Evolutionary conservation across 192 early-diverging fungal species (phyloP).

Genomic region (Coemansia sp.): DNA sequence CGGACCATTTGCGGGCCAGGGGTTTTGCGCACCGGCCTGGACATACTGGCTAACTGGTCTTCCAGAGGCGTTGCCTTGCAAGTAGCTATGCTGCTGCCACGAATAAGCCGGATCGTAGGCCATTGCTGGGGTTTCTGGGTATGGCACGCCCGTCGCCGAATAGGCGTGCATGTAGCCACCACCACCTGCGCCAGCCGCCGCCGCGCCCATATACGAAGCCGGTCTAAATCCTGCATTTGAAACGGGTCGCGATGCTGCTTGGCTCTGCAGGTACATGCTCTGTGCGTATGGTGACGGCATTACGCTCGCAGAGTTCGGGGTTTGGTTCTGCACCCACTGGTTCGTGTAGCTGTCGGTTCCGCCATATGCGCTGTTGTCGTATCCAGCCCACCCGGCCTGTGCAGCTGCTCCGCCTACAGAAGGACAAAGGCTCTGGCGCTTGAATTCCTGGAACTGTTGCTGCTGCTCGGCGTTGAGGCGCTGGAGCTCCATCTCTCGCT

Average conservation of each 20-base stretch:
- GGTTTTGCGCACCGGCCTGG: not conserved
- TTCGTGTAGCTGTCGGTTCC: constrained; percentile 15
- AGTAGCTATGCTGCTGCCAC: constrained; percentile 13
- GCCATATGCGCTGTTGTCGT: not conserved
- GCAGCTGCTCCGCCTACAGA: not conserved
- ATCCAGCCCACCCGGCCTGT: constrained; percentile 16
- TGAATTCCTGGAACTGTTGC: constrained; percentile 42
- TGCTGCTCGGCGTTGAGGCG: constrained; percentile 33
- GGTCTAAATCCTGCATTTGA: constrained; percentile 5
- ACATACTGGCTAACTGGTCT: constrained; percentile 18
- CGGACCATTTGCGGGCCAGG: constrained; percentile 5
- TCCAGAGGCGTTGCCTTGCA: not conserved
- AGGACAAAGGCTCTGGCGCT: constrained; percentile 46
- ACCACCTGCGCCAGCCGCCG: not conserved
- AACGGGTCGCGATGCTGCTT: not conserved
- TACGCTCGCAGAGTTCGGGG: not conserved
- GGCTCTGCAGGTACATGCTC: not conserved
- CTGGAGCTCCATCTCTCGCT: constrained; percentile 29
- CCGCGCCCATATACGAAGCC: not conserved
- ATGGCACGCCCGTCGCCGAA: not conserved
- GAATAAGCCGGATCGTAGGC: constrained; percentile 3
- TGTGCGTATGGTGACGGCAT: constrained; percentile 4
- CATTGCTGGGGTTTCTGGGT: constrained; percentile 9
- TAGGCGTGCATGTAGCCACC: not conserved
- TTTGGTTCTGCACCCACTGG: constrained; percentile 27